A percentile compares a stretch with the other conserved stretches of the same genome.
These are phyloP conservation scores for Arthroderma sp. DNA, from an alignment of 2,329 filamentous ascomycete genomes.

Conservation along the genomic window DNA sequence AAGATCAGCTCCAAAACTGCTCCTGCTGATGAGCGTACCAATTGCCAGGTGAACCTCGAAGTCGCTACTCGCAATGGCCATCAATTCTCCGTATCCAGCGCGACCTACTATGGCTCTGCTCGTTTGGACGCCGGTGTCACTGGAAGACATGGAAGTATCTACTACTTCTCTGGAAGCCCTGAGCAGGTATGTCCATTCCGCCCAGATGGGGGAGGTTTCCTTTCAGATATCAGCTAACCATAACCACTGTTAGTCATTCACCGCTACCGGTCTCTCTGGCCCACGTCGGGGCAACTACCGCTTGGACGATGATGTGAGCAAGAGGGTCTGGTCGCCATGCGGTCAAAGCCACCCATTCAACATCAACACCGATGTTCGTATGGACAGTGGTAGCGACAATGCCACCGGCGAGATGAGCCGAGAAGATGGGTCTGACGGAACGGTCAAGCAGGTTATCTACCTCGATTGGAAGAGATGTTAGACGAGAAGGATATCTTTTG, in stretches of 20 bases:
- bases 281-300: background rate
- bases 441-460: background rate
- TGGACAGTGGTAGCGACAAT: background rate
- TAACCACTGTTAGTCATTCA: background rate
- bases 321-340: slow-evolving; percentile 4
- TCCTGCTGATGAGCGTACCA: background rate
- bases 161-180: slow-evolving; percentile 3
- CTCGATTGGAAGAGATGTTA: slow-evolving; percentile 5
- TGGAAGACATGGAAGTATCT: background rate
- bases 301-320: background rate
- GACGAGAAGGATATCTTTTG: background rate
- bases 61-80: background rate
- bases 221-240: background rate
- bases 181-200: slow-evolving; percentile 4
- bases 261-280: background rate
- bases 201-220: too few relatives aligned
- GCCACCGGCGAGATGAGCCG: slow-evolving; percentile 3
- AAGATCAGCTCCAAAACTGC: background rate
- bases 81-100: background rate
- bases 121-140: slow-evolving; percentile 1
- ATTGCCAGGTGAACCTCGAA: slow-evolving; percentile 3
- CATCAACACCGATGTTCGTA: slow-evolving; percentile 4
- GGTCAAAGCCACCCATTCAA: background rate
- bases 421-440: background rate
- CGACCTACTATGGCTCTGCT: slow-evolving; percentile 1